These are phyloP conservation scores for Bigelowiella natans DNA, from an alignment of 78 protist species.

Conservation along the genomic window DNA sequence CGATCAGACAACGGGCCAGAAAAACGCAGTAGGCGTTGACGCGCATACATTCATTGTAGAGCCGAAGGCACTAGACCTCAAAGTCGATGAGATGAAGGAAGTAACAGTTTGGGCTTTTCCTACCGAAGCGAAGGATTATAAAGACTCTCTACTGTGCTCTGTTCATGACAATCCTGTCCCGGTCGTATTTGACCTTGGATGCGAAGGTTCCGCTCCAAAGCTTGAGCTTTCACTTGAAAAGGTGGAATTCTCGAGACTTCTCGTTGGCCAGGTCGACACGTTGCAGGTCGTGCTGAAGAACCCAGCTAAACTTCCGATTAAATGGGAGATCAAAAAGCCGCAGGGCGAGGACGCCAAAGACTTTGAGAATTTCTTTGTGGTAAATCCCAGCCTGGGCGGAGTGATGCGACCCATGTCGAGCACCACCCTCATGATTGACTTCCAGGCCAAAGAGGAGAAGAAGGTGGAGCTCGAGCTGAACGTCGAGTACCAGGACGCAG, in stretches of 20 bases:
- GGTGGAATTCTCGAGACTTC: constrained; percentile 36
- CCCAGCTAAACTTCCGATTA: neutral
- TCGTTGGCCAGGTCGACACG: constrained; percentile 16
- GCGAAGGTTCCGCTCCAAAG: constrained; percentile 34
- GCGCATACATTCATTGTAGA: neutral
- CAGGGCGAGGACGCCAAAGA: no score
- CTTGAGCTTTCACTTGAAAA: neutral
- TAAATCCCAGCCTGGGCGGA: neutral
- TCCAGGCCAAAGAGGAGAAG: neutral
- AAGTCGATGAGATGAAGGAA: constrained; percentile 29
- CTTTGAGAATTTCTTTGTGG: neutral
- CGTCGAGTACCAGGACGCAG: neutral
- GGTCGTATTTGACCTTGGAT: constrained; percentile 11
- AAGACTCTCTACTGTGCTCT: constrained; percentile 23
- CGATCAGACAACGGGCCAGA: neutral
- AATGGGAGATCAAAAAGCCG: neutral
- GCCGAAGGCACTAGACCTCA: neutral
- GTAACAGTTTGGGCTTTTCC: constrained; percentile 45
- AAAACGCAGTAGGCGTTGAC: neutral
- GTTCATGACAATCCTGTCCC: constrained; percentile 52
- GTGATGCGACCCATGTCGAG: neutral
- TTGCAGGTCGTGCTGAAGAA: neutral
- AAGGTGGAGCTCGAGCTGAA: neutral
- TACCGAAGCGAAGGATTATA: neutral
- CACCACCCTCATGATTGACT: neutral